These are phyloP conservation scores for Chlamydomonas incerta DNA, from an alignment of 139 green algal species.

Conservation along the genomic window DNA sequence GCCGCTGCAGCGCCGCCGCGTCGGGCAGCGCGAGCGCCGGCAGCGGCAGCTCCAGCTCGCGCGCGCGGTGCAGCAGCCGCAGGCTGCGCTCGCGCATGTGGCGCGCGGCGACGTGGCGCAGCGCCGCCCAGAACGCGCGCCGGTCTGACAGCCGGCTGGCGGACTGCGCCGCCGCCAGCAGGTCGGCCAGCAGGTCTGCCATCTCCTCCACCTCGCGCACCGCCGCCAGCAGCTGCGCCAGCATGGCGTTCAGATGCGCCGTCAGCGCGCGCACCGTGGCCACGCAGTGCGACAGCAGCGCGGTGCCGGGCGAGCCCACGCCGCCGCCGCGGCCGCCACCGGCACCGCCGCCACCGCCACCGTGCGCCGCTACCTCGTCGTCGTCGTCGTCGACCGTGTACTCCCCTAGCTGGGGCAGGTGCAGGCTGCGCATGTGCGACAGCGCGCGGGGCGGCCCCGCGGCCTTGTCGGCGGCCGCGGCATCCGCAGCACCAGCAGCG, in stretches of 20 bases:
- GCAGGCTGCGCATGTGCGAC: too few relatives aligned
- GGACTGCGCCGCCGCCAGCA: neutral
- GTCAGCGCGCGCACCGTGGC: conserved; percentile 1
- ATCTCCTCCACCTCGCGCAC: conserved; percentile 12
- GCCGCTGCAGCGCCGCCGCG: neutral
- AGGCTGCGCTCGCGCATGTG: neutral
- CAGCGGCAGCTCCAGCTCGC: neutral
- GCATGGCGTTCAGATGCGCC: conserved; percentile 10
- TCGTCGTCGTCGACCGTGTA: too few relatives aligned
- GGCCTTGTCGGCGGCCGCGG: too few relatives aligned
- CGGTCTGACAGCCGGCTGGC: neutral
- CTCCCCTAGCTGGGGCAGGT: too few relatives aligned
- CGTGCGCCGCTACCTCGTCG: too few relatives aligned
- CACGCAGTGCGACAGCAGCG: neutral
- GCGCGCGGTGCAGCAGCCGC: neutral
- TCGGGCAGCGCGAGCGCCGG: neutral
- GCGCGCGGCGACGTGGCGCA: neutral
- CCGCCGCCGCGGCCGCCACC: too few relatives aligned
- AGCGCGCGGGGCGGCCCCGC: too few relatives aligned
- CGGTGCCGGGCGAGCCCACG: neutral
- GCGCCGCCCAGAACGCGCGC: neutral
- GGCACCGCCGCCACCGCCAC: too few relatives aligned
- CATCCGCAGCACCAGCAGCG: too few relatives aligned
- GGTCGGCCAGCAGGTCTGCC: neutral
- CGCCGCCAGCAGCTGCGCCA: conserved; percentile 18